A percentile compares a stretch with the other conserved stretches of the same genome.
Evolutionary conservation across 2,329 filamentous ascomycete species (phyloP).

Genomic region (Arthrobotrys entomopaga): DNA sequence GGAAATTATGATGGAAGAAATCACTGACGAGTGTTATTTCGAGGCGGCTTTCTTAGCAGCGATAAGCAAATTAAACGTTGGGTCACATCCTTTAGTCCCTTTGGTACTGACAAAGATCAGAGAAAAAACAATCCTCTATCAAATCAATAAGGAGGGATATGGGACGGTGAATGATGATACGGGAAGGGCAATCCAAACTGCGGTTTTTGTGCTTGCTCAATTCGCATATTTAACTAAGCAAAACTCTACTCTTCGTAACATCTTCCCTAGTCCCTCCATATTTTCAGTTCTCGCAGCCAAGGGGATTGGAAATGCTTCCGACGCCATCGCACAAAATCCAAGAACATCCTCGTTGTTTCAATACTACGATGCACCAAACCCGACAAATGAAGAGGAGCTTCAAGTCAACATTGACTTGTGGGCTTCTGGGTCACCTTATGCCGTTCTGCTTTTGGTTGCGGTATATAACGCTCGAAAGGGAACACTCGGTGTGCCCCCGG

Average conservation of each 20-base stretch:
- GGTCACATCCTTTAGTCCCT: background rate
- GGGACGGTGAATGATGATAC: background rate
- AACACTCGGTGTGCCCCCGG: background rate
- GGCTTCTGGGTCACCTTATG: background rate
- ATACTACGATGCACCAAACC: background rate
- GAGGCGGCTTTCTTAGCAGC: background rate
- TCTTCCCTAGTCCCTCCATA: conserved; percentile 10
- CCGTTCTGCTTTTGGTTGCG: background rate
- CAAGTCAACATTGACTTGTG: background rate
- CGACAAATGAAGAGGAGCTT: conserved; percentile 3
- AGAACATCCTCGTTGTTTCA: background rate
- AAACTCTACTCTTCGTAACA: background rate
- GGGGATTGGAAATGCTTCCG: background rate
- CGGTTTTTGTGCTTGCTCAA: background rate
- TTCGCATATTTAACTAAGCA: background rate
- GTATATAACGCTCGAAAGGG: background rate
- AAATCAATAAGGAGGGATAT: background rate
- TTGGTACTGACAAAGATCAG: background rate
- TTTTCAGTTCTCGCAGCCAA: conserved; percentile 7
- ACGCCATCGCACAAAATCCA: background rate
- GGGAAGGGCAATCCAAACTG: background rate
- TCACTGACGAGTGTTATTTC: background rate
- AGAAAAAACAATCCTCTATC: background rate
- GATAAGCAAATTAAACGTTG: background rate
- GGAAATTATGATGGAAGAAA: no score